Evolutionary conservation across 2,329 filamentous ascomycete genomes (phyloP), one percentile per base, ranked within the genome.

Genomic region (Diplodia sapinea): DNA sequence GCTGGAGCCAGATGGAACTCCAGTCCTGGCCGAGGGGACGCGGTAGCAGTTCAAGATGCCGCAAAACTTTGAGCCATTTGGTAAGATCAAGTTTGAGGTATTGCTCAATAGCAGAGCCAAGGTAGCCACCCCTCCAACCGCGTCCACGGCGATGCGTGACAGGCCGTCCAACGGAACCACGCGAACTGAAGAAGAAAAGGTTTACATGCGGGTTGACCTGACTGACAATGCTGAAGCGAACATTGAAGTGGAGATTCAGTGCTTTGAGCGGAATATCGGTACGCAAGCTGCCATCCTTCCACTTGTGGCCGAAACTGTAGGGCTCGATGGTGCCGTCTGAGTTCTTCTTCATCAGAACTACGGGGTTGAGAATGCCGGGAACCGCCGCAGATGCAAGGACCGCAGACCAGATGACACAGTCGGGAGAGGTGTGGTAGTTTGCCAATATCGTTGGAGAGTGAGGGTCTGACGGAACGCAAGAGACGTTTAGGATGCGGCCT

Each of bases 351-450:
- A 97, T 92, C 8, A 99, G 87, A 1, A 99, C 94, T 2, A 96
- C 92, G 0, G 95, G 95, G 75, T 98, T 98, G 43, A 98, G 82
- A 68, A 99, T 98, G 1, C 95, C 95, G 0, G 95, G 95, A 0
- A 99, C 95, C 4, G 95, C 95, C 4, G 95, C 95, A 6, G 94
- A 97, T 0, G 95, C 95, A 54, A 99, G 82, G 3, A 98, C 93
- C 1, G 95, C 94, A 12, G 93, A 97, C 95, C 96, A 99, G 70
- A 99, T 96, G 50, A 99, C 95, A 76, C 95, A 99, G 81, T 99
- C 93, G 0, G 95, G 95, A 26, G 91, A 91, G 1, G 95, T 98
- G 38, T 97, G 86, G 77, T 98, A 97, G 80, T 99, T 99, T 75
- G 93, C 93, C 8, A 99, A 85, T 71, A 99, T 97, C 0, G 93